These are phyloP conservation scores for Aspergillus aculeatus DNA, from an alignment of 2,329 filamentous ascomycete genomes.

Conservation along the genomic window DNA sequence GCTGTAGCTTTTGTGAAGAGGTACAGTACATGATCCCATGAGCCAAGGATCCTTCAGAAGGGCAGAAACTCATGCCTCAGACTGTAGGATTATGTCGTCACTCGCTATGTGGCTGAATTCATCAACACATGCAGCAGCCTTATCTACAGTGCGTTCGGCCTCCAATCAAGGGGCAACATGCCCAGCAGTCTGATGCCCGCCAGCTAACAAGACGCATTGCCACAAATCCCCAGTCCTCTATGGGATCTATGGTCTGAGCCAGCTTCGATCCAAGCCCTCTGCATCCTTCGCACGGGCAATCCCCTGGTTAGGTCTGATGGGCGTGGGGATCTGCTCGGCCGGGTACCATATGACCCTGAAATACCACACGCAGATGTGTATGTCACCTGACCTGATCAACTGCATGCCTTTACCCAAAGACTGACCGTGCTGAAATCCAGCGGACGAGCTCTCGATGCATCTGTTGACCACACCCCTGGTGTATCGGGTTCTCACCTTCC, in stretches of 20 bases:
- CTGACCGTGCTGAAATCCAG: constrained; percentile 15
- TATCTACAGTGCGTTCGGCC: constrained; percentile 29
- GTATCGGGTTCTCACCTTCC: constrained; percentile 42
- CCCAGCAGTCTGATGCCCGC: neutral
- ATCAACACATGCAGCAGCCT: constrained; percentile 48
- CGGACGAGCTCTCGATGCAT: constrained; percentile 46
- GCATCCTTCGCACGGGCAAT: constrained; percentile 30
- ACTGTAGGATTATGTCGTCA: constrained; percentile 41
- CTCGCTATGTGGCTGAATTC: constrained; percentile 47
- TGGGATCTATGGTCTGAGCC: constrained; percentile 40
- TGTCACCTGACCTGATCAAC: neutral
- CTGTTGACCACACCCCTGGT: constrained; percentile 44
- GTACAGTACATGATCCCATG: constrained; percentile 9
- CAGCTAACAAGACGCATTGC: neutral
- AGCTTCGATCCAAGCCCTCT: constrained; percentile 19
- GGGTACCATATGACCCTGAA: constrained; percentile 34
- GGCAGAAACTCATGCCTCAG: neutral
- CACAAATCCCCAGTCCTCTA: constrained; percentile 32
- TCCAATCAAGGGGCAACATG: neutral
- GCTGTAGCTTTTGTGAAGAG: constrained; percentile 31
- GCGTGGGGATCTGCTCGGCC: constrained; percentile 30
- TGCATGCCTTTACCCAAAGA: neutral
- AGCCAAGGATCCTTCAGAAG: neutral
- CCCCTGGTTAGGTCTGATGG: constrained; percentile 42
- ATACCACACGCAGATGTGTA: constrained; percentile 37